A percentile compares a stretch with the other conserved stretches of the same genome.
Evolutionary conservation across 495 filamentous ascomycete genomes (phyloP).

Genomic region (Penicillium bovifimosum): DNA sequence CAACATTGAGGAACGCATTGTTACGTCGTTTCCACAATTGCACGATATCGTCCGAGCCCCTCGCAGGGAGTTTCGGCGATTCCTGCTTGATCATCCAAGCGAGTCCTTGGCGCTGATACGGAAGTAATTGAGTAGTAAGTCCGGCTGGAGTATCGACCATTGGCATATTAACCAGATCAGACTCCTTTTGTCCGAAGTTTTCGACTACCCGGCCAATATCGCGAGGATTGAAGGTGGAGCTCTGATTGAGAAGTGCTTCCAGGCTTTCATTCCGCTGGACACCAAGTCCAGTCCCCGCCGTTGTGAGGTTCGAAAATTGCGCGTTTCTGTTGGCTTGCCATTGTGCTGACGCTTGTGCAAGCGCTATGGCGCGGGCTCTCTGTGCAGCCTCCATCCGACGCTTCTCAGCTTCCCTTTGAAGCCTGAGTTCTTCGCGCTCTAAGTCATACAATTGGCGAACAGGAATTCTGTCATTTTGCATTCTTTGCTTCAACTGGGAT

Average conservation of each 20-base stretch:
- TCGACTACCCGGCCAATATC: slow-evolving; percentile 64
- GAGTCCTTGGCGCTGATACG: slow-evolving; percentile 79
- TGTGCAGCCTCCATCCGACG: slow-evolving; percentile 48
- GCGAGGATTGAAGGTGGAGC: slow-evolving; percentile 64
- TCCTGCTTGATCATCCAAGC: slow-evolving; percentile 80
- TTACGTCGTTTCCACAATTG: slow-evolving; percentile 70
- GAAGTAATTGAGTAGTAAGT: slow-evolving; percentile 62
- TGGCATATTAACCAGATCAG: slow-evolving; percentile 66
- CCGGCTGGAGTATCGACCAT: slow-evolving; percentile 60
- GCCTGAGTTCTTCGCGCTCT: slow-evolving; percentile 28
- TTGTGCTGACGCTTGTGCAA: slow-evolving; percentile 32
- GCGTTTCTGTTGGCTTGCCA: slow-evolving; percentile 24
- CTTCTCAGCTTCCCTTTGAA: slow-evolving; percentile 33
- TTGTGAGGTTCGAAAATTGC: slow-evolving; percentile 30
- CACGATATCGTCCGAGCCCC: slow-evolving; percentile 58
- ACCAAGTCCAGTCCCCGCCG: slow-evolving; percentile 17
- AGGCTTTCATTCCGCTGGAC: slow-evolving; percentile 35
- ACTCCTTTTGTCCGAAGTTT: slow-evolving; percentile 62
- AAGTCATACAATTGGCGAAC: slow-evolving; percentile 33
- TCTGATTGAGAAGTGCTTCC: slow-evolving; percentile 60
- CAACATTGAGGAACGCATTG: slow-evolving; percentile 64
- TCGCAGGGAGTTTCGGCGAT: slow-evolving; percentile 56
- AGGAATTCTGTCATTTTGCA: slow-evolving; percentile 60
- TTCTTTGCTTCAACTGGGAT: slow-evolving; percentile 48
- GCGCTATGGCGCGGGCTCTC: slow-evolving; percentile 36